Conservation (phyloP, 1,284 basidiomycete genomes). For the Cryptococcus sp. region DNA sequence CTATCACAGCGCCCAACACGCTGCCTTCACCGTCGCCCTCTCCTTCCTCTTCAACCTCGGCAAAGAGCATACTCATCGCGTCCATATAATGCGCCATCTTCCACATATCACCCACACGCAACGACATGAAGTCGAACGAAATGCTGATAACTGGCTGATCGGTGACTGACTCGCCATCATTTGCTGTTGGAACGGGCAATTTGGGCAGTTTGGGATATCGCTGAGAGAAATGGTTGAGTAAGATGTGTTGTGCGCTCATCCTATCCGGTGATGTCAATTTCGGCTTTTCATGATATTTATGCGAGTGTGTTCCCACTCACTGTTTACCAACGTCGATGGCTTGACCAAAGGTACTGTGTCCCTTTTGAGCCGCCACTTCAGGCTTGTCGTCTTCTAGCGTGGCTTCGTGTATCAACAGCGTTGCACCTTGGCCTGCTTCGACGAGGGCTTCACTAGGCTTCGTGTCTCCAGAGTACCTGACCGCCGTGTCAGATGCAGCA, state of each 20-base stretch:
- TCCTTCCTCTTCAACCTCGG: constrained; percentile 61
- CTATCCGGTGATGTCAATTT: constrained; percentile 52
- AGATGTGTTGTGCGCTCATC: constrained; percentile 77
- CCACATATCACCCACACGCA: constrained; percentile 76
- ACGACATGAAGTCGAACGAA: constrained; percentile 76
- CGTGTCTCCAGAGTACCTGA: constrained; percentile 81
- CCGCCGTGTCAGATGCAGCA: not conserved
- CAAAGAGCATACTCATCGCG: constrained; percentile 68
- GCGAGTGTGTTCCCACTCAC: constrained; percentile 53
- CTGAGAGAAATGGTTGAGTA: constrained; percentile 94
- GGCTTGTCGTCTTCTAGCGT: constrained; percentile 79
- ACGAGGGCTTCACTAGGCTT: constrained; percentile 71
- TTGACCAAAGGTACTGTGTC: constrained; percentile 86
- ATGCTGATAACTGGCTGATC: constrained; percentile 61
- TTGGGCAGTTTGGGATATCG: constrained; percentile 85
- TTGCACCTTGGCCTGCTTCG: constrained; percentile 66
- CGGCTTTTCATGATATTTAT: not conserved
- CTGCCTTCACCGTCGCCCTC: constrained; percentile 41
- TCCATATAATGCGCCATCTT: constrained; percentile 72
- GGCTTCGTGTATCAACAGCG: constrained; percentile 90
- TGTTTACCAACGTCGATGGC: constrained; percentile 73
- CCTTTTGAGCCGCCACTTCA: constrained; percentile 71
- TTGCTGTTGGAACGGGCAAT: constrained; percentile 25
- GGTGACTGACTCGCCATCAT: constrained; percentile 18
- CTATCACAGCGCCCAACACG: constrained; percentile 13